These are phyloP conservation scores for Colletotrichum cordylinicola DNA, from an alignment of 2,329 filamentous ascomycete genomes.

Conservation along the genomic window DNA sequence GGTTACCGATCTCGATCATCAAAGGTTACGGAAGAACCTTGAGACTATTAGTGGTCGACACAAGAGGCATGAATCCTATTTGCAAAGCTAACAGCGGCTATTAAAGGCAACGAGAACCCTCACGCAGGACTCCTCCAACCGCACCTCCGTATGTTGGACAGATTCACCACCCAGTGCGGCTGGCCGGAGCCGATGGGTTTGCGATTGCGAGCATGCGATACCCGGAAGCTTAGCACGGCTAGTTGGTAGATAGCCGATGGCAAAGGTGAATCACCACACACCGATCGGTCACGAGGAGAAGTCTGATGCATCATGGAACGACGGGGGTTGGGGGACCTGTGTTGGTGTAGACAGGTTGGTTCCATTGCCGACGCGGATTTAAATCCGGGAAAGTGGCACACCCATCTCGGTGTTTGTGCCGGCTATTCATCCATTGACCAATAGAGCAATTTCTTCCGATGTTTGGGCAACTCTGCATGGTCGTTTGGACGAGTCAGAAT, in stretches of 20 bases:
- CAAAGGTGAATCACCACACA: background rate
- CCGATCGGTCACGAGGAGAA: background rate
- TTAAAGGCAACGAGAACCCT: background rate
- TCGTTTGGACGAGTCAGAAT: conserved; percentile 5
- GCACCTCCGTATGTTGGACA: background rate
- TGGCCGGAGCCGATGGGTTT: background rate
- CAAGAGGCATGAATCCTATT: background rate
- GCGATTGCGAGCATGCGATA: background rate
- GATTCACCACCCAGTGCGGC: background rate
- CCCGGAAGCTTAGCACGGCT: background rate
- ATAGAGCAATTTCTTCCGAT: background rate
- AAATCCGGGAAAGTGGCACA: background rate
- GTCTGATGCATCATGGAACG: background rate
- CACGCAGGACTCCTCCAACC: background rate
- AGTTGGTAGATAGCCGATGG: background rate
- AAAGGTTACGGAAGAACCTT: background rate
- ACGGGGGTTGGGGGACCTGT: background rate
- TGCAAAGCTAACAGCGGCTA: background rate
- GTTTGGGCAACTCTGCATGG: background rate
- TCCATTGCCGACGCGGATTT: background rate
- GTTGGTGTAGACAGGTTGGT: background rate
- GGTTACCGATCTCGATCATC: background rate
- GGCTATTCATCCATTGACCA: background rate
- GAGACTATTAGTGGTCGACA: background rate
- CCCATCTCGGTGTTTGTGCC: background rate